Evolutionary conservation across 2,329 filamentous ascomycete genomes (phyloP).

Genomic region (Botrytis pseudocinerea): DNA sequence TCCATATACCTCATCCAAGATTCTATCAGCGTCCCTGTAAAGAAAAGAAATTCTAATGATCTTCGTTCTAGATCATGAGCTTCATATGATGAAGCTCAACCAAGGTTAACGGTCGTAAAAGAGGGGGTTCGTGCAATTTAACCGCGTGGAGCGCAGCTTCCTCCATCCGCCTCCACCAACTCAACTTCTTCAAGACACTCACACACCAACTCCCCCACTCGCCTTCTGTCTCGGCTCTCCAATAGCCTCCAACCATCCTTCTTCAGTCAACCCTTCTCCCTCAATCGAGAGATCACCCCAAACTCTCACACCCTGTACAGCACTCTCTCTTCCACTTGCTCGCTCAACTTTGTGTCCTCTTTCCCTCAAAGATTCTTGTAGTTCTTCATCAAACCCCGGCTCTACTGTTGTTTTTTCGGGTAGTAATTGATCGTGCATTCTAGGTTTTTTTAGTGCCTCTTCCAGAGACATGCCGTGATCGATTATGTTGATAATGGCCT

Average conservation of each 20-base stretch:
- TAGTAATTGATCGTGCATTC: slow-evolving; percentile 80
- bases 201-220: slow-evolving; percentile 40
- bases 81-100: neutral
- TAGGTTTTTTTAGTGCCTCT: slow-evolving; percentile 63
- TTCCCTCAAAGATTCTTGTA: slow-evolving; percentile 60
- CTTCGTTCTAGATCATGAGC: neutral
- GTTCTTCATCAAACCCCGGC: slow-evolving; percentile 63
- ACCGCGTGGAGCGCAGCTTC: slow-evolving; percentile 9
- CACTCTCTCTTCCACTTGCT: slow-evolving; percentile 62
- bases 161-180: neutral
- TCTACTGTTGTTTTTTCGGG: slow-evolving; percentile 71
- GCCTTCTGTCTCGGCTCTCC: slow-evolving; percentile 73
- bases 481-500: slow-evolving; percentile 71
- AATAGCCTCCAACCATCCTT: slow-evolving; percentile 75
- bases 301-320: slow-evolving; percentile 68
- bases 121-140: slow-evolving; percentile 1
- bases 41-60: neutral
- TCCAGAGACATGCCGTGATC: slow-evolving; percentile 60
- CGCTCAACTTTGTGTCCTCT: slow-evolving; percentile 73
- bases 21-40: neutral
- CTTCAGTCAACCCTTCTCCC: slow-evolving; percentile 73
- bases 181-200: neutral
- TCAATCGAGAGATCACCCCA: slow-evolving; percentile 73
- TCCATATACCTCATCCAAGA: neutral
- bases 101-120: neutral